These are phyloP conservation scores for Phyllosticta paracitricarpa DNA, from an alignment of 2,329 filamentous ascomycete genomes.

Conservation along the genomic window DNA sequence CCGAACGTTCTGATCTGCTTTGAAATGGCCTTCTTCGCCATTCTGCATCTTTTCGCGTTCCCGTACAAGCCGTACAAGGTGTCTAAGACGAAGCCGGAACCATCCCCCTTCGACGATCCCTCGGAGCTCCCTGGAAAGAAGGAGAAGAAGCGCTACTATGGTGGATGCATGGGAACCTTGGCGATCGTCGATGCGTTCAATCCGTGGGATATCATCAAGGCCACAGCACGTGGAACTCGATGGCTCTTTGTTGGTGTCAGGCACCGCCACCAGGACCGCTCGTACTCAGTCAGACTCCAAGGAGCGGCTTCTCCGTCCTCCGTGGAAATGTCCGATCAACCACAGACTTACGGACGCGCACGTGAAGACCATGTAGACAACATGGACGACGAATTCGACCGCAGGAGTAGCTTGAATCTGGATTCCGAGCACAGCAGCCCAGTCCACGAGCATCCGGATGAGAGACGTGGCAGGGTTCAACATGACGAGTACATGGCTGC, in stretches of 20 bases:
- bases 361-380: neutral
- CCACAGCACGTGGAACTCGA: slow-evolving; percentile 63
- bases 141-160: slow-evolving; percentile 12
- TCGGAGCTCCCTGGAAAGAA: slow-evolving; percentile 11
- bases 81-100: slow-evolving; percentile 13
- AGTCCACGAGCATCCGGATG: slow-evolving; percentile 5
- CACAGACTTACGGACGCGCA: neutral
- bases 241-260: slow-evolving; percentile 72
- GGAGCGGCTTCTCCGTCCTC: neutral
- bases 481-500: slow-evolving; percentile 1
- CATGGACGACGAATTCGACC: slow-evolving; percentile 8
- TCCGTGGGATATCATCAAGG: slow-evolving; percentile 73
- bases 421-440: slow-evolving; percentile 8
- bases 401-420: slow-evolving; percentile 2
- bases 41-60: slow-evolving; percentile 76
- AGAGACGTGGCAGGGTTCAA: slow-evolving; percentile 6
- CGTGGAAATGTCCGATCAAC: slow-evolving; percentile 8
- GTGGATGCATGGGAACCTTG: slow-evolving; percentile 50
- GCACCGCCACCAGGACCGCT: slow-evolving; percentile 38
- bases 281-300: slow-evolving; percentile 21
- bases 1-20: slow-evolving; percentile 68
- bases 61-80: slow-evolving; percentile 60
- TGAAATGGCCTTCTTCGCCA: slow-evolving; percentile 73
- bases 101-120: slow-evolving; percentile 18
- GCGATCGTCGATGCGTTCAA: slow-evolving; percentile 67